Evolutionary conservation across 257 asterid species (phyloP).

Genomic region (Ajuga chamaepitys): DNA sequence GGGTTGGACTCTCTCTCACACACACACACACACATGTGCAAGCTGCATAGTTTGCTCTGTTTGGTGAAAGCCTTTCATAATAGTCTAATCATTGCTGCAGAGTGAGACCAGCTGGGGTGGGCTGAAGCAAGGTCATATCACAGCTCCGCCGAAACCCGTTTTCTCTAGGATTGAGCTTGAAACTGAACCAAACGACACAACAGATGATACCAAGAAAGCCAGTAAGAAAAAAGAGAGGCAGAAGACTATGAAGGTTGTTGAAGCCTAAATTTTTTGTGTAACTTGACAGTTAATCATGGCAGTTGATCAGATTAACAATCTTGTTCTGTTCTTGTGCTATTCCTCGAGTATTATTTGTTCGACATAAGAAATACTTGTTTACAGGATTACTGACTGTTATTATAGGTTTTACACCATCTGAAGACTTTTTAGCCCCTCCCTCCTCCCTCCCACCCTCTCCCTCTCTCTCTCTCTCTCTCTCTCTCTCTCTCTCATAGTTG

Average conservation of each 20-base stretch:
- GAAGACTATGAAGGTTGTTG: conserved; percentile 35
- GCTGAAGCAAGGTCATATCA: conserved; percentile 63
- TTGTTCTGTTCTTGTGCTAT: background rate
- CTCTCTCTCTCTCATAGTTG: background rate
- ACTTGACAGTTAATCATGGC: background rate
- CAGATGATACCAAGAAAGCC: conserved; percentile 36
- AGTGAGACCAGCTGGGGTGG: conserved; percentile 87
- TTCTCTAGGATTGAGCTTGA: conserved; percentile 72
- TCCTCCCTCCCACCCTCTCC: no score
- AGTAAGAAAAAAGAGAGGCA: conserved; percentile 41
- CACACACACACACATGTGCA: conserved; percentile 1
- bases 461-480: background rate
- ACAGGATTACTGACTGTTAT: background rate
- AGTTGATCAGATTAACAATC: conserved; percentile 5
- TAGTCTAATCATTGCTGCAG: conserved; percentile 34
- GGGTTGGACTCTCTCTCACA: conserved; percentile 50
- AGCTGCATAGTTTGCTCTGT: background rate
- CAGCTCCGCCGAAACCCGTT: conserved; percentile 67
- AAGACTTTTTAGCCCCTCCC: background rate
- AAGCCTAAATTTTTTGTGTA: conserved; percentile 34
- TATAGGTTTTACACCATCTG: background rate
- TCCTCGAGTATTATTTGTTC: background rate
- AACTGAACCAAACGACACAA: conserved; percentile 26
- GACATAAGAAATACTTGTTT: background rate
- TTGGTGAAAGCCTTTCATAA: conserved; percentile 3